Evolutionary conservation across 1,284 basidiomycete species (phyloP).

Genomic region (Gymnopus androsaceus): DNA sequence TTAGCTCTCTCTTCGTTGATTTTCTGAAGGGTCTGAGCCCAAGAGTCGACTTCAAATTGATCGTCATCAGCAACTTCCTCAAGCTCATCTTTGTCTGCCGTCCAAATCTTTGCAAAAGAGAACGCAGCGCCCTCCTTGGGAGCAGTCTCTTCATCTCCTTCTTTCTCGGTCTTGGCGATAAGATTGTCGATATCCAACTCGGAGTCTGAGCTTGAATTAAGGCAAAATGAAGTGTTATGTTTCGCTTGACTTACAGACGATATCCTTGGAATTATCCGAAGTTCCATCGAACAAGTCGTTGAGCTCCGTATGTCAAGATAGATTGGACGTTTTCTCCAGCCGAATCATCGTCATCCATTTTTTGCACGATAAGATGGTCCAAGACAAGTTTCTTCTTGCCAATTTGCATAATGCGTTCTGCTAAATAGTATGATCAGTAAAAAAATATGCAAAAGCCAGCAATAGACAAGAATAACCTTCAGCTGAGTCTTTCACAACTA

Average conservation of each 20-base stretch:
- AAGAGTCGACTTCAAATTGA: conserved; percentile 61
- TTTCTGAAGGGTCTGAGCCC: conserved; percentile 71
- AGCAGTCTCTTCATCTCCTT: conserved; percentile 56
- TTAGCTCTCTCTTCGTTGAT: conserved; percentile 58
- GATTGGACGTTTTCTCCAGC: conserved; percentile 75
- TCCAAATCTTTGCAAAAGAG: conserved; percentile 88
- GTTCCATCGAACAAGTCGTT: conserved; percentile 76
- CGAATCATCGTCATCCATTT: conserved; percentile 82
- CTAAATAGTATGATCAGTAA: not conserved
- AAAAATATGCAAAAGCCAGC: not conserved
- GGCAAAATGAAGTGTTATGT: conserved; percentile 9
- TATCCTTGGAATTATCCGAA: conserved; percentile 55
- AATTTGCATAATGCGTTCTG: conserved; percentile 84
- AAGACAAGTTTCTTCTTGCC: conserved; percentile 90
- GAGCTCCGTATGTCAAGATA: conserved; percentile 82
- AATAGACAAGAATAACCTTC: conserved; percentile 59
- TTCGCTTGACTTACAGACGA: conserved; percentile 57
- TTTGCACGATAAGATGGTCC: conserved; percentile 91
- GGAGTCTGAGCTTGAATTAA: conserved; percentile 52
- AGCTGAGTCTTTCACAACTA: conserved; percentile 88
- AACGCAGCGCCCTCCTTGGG: conserved; percentile 54
- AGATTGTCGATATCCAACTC: conserved; percentile 80
- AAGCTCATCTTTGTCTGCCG: conserved; percentile 69
- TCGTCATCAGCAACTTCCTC: conserved; percentile 68
- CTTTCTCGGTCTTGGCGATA: conserved; percentile 80